Percentiles rank a stretch among this genome's conserved stretches.
These are phyloP conservation scores for Lepidium didymum DNA, from an alignment of 345 rosid species.

Conservation along the genomic window DNA sequence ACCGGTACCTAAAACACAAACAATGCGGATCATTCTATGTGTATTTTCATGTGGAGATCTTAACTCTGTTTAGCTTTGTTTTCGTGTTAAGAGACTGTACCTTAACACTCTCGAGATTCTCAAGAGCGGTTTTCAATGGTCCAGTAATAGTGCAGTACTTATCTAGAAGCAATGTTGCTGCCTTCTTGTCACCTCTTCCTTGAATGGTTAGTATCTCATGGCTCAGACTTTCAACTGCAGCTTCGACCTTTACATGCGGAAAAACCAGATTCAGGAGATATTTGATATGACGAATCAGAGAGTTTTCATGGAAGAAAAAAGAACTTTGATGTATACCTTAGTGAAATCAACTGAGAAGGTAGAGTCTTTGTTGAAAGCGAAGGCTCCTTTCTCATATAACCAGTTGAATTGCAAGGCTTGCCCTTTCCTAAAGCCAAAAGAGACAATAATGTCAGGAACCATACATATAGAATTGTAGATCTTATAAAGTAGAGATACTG, in stretches of 20 bases:
- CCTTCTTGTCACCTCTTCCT: conserved; percentile 78
- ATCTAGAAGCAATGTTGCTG: conserved; percentile 54
- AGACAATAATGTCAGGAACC: not conserved
- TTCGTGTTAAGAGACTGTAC: conserved; percentile 23
- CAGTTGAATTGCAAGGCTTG: conserved; percentile 92
- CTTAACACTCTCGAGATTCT: conserved; percentile 55
- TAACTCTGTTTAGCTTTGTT: not conserved
- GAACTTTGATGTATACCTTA: conserved; percentile 43
- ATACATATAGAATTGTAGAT: not conserved
- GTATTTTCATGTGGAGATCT: not conserved
- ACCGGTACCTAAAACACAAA: conserved; percentile 58
- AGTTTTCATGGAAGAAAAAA: not conserved
- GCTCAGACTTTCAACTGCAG: conserved; percentile 78
- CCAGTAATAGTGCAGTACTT: conserved; percentile 58
- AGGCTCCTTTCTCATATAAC: conserved; percentile 80
- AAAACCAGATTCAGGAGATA: conserved; percentile 2
- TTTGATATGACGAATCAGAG: not conserved
- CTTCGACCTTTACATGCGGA: conserved; percentile 45
- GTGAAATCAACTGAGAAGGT: conserved; percentile 72
- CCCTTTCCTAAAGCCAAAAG: conserved; percentile 54
- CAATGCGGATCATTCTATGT: not conserved
- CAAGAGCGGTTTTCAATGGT: conserved; percentile 56
- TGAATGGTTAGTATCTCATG: conserved; percentile 74
- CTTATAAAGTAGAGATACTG: not conserved
- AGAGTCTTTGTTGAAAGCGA: conserved; percentile 50